Evolutionary conservation across 2,329 filamentous ascomycete genomes (phyloP).

Genomic region (Colletotrichum paranaense): DNA sequence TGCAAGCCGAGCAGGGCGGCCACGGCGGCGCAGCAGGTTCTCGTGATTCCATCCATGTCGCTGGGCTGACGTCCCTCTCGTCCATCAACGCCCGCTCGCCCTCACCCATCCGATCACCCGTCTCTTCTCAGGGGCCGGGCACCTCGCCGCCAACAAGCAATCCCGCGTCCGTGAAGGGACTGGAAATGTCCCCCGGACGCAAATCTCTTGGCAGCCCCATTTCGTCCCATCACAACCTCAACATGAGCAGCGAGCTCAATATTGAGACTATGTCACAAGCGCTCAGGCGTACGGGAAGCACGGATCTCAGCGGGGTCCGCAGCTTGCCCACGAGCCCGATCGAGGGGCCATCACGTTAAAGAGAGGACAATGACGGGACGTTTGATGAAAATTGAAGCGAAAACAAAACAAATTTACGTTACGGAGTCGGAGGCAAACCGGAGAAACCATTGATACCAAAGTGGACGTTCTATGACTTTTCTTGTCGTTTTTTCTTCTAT

Average conservation of each 20-base stretch:
- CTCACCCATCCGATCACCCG: slow-evolving; percentile 83
- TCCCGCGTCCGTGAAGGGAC: slow-evolving; percentile 77
- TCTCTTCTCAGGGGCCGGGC: slow-evolving; percentile 75
- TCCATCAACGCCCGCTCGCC: slow-evolving; percentile 73
- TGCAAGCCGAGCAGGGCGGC: slow-evolving; percentile 83
- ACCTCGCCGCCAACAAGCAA: slow-evolving; percentile 83
- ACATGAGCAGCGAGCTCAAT: slow-evolving; percentile 75
- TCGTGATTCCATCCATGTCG: slow-evolving; percentile 77
- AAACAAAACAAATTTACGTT: slow-evolving; percentile 21
- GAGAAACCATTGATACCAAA: slow-evolving; percentile 36
- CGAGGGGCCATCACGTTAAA: slow-evolving; percentile 46
- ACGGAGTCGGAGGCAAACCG: slow-evolving; percentile 35
- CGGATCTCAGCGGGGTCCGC: slow-evolving; percentile 73
- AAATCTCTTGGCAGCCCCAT: slow-evolving; percentile 73
- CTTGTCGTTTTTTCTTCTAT: background rate
- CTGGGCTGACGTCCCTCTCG: slow-evolving; percentile 73
- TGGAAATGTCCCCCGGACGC: slow-evolving; percentile 75
- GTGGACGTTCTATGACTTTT: slow-evolving; percentile 26
- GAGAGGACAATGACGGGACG: background rate
- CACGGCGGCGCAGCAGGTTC: slow-evolving; percentile 60
- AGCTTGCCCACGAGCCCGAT: slow-evolving; percentile 70
- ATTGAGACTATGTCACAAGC: slow-evolving; percentile 96
- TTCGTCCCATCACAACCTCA: slow-evolving; percentile 63
- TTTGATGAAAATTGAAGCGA: background rate
- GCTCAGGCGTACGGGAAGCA: slow-evolving; percentile 84